These are phyloP conservation scores for Colletotrichum sidae DNA, from an alignment of 2,329 filamentous ascomycete genomes.

Conservation along the genomic window DNA sequence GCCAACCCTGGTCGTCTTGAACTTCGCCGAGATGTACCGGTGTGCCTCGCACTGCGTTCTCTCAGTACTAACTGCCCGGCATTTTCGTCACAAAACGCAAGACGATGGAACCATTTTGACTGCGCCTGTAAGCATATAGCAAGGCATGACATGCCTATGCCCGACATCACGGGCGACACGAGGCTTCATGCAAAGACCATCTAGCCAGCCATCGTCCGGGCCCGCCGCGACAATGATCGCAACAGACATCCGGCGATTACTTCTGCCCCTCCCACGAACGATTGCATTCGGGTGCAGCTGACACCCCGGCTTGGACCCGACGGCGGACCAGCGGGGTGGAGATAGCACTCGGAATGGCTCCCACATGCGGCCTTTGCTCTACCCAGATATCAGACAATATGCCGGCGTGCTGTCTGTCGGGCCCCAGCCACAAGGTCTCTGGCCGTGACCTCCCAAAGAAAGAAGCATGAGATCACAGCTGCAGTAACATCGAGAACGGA, in stretches of 20 bases:
- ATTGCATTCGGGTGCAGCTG: conserved; percentile 12
- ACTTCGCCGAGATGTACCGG: conserved; percentile 27
- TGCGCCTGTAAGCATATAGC: conserved; percentile 2
- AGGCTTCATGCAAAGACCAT: conserved; percentile 16
- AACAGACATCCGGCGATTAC: conserved; percentile 13
- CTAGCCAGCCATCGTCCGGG: conserved; percentile 8
- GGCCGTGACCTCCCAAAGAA: neutral
- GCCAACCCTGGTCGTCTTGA: conserved; percentile 20
- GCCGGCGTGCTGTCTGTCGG: neutral
- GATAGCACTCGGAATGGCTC: conserved; percentile 18
- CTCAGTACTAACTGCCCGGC: conserved; percentile 9
- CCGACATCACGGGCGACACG: conserved; percentile 4
- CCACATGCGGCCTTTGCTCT: conserved; percentile 6
- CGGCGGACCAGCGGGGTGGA: conserved; percentile 6
- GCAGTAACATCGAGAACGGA: neutral
- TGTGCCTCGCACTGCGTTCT: conserved; percentile 26
- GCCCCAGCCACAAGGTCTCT: conserved; percentile 8
- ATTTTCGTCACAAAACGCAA: conserved; percentile 14
- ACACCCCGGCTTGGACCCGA: conserved; percentile 7
- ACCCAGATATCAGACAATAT: neutral
- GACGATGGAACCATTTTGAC: neutral
- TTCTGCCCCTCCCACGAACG: conserved; percentile 4
- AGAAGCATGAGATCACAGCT: conserved; percentile 23
- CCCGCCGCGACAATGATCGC: conserved; percentile 11
- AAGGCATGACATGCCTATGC: neutral